Evolutionary conservation across 371 early-diverging fungal species (phyloP).

Genomic region (Zopfochytrium polystomum): DNA sequence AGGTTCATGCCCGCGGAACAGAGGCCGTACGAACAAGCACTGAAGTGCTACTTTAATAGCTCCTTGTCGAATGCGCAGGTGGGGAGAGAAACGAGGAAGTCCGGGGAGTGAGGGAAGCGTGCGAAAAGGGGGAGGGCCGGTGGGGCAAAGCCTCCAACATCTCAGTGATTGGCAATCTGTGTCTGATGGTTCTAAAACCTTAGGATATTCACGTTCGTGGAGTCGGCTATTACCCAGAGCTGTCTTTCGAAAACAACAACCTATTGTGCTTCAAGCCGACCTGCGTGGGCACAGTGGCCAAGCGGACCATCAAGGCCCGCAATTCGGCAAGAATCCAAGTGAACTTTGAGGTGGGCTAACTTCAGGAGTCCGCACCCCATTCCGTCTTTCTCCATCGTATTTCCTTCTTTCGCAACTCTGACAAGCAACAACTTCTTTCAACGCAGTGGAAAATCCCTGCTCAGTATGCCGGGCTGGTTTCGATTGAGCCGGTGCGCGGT

Average conservation of each 20-base stretch:
- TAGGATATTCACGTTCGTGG: constrained; percentile 44
- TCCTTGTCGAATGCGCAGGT: constrained; percentile 36
- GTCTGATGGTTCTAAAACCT: neutral
- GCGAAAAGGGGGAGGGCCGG: no score
- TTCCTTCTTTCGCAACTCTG: no score
- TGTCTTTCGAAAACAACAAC: constrained; percentile 35
- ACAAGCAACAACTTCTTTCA: no score
- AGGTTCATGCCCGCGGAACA: constrained; percentile 44
- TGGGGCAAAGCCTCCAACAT: neutral
- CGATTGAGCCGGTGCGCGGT: constrained; percentile 36
- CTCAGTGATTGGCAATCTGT: neutral
- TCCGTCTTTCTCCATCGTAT: neutral
- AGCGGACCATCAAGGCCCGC: constrained; percentile 25
- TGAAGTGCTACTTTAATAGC: constrained; percentile 44
- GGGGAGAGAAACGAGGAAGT: no score
- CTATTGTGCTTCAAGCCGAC: constrained; percentile 45
- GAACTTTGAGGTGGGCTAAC: constrained; percentile 32
- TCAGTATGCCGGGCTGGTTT: constrained; percentile 35
- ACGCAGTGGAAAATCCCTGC: constrained; percentile 45
- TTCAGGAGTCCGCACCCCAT: no score
- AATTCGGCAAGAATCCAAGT: constrained; percentile 40
- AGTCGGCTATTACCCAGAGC: constrained; percentile 37
- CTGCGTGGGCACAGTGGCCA: constrained; percentile 37
- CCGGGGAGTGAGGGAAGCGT: no score
- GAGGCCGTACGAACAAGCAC: constrained; percentile 37